Conservation (phyloP, 2,329 filamentous ascomycete species). For the Xylaria sp. region DNA sequence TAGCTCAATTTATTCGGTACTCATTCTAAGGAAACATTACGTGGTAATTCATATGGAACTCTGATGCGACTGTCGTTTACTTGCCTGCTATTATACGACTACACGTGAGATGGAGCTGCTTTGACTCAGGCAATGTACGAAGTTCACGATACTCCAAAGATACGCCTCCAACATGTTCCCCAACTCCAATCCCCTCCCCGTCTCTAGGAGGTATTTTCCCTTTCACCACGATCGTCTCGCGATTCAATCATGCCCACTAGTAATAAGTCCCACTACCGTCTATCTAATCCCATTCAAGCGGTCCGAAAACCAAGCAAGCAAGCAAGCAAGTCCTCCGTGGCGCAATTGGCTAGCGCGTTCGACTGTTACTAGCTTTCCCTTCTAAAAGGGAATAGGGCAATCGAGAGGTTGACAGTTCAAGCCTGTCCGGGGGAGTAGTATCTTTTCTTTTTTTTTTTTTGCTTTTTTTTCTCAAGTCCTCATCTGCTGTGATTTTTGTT, state of each 20-base stretch:
- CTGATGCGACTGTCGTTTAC: not conserved
- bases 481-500: not conserved
- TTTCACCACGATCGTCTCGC: too few relatives aligned
- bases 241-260: too few relatives aligned
- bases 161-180: too few relatives aligned
- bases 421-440: not conserved
- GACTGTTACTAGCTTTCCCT: not conserved
- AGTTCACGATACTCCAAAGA: too few relatives aligned
- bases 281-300: not conserved
- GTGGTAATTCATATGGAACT: not conserved
- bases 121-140: not conserved
- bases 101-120: not conserved
- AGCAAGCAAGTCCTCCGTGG: not conserved
- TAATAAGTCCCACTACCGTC: too few relatives aligned
- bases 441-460: not conserved
- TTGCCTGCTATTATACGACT: not conserved
- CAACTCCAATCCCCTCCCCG: too few relatives aligned
- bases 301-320: not conserved
- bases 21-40: not conserved
- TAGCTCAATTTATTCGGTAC: not conserved
- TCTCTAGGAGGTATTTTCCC: too few relatives aligned
- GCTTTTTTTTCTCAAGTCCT: not conserved
- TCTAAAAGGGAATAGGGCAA: not conserved
- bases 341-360: constrained; percentile 3
- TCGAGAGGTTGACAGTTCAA: constrained; percentile 4